Evolutionary conservation across 2,329 filamentous ascomycete genomes (phyloP).

Genomic region (Stachybotrys echinatus): DNA sequence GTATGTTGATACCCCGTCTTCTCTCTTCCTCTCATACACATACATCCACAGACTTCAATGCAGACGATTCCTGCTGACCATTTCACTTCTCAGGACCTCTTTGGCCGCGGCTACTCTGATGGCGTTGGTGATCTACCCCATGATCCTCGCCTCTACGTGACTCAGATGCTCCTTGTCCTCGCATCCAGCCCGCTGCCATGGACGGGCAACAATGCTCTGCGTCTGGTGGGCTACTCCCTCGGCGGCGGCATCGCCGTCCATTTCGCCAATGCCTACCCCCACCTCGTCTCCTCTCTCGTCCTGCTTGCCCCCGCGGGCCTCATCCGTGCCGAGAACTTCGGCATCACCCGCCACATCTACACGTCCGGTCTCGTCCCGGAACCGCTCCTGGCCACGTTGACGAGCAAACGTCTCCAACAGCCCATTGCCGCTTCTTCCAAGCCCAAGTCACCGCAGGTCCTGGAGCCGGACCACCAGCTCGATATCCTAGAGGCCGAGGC

Average conservation of each 20-base stretch:
- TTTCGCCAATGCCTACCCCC: slow-evolving; percentile 69
- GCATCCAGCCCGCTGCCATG: slow-evolving; percentile 65
- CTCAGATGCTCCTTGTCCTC: slow-evolving; percentile 66
- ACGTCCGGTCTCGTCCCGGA: slow-evolving; percentile 50
- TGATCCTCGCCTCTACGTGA: slow-evolving; percentile 66
- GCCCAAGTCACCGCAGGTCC: slow-evolving; percentile 10
- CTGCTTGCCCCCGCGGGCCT: slow-evolving; percentile 77
- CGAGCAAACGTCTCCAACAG: slow-evolving; percentile 40
- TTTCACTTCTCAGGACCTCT: slow-evolving; percentile 51
- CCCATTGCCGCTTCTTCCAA: slow-evolving; percentile 40
- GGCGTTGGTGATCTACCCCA: slow-evolving; percentile 62
- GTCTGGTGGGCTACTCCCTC: slow-evolving; percentile 73
- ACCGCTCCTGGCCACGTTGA: slow-evolving; percentile 41
- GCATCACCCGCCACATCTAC: slow-evolving; percentile 46
- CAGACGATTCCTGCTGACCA: too few species aligned
- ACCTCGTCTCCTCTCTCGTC: slow-evolving; percentile 63
- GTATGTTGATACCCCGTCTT: slow-evolving; percentile 27
- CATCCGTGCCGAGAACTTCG: slow-evolving; percentile 53
- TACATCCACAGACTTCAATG: too few species aligned
- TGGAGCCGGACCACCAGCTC: slow-evolving; percentile 21
- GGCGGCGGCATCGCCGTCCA: slow-evolving; percentile 73
- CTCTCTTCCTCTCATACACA: neutral
- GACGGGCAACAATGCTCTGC: slow-evolving; percentile 55
- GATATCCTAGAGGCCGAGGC: slow-evolving; percentile 39
- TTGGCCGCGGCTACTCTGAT: slow-evolving; percentile 63